Base-by-base conservation (phyloP, 2,329 filamentous ascomycete genomes). In the Nemania sp. region DNA sequence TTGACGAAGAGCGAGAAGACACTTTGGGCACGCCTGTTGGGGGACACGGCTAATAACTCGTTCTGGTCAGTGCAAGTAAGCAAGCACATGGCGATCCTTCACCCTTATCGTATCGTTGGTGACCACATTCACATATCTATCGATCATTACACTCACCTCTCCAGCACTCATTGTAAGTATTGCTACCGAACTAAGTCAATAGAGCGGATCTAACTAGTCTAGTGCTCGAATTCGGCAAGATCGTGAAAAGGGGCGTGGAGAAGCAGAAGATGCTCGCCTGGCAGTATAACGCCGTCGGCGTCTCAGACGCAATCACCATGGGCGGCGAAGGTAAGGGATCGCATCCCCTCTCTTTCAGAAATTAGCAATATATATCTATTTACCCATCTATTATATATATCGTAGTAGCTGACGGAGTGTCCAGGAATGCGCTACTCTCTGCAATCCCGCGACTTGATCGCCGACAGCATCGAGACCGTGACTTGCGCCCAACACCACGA, bases 271-370 rank as follows among this genome's bases (percentile, higher is more conserved):
- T 97, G 91, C 82, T 98, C 21, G 93, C 87, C 45, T 98, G 92
- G 92, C 92, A 96, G 75, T 97, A 93, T 78, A 96, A 95, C 75
- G 96, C 92, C 17, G 85, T 97, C 64, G 92, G 93, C 52, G 80
- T 97, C 11, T 92, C 91, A 10, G 92, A 97, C 75, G 93, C 88
- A 50, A 97, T 97, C 71, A 96, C 94, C 2, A 97, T 97, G 93
- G 93, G 94, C 55, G 90, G 90, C 66, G 91, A 97, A 79, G 92
- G 90, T 91, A 49, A 35, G 9, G 29, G 43, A 32, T 45, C 17
- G 50, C 18, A 18, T 11, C 12, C 35, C 15, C 17, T 32, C 17
- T 17, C 20, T 18, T 1, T 11, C 13, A 13, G 18, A 4, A 21
- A 18, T 10, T 15, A 25, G 37, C n/a, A n/a, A n/a, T n/a, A n/a